Evolutionary conservation across 208 protist species (phyloP).

Genomic region (Acanthamoeba castellanii): DNA sequence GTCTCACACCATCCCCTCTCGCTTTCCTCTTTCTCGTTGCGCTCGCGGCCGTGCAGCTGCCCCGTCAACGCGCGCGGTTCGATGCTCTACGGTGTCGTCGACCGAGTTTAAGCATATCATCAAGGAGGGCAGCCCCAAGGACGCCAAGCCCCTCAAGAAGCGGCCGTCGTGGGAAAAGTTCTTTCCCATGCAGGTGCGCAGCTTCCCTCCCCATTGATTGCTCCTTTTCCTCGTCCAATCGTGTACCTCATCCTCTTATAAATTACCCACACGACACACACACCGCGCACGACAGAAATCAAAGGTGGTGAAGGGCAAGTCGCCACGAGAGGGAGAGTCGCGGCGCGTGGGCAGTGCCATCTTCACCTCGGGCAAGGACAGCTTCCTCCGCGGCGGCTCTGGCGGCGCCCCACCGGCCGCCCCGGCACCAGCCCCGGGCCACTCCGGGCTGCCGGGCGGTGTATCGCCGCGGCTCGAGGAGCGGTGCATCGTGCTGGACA

Average conservation of each 20-base stretch:
- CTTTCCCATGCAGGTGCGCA: neutral
- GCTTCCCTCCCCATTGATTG: too few species aligned
- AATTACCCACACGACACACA: too few species aligned
- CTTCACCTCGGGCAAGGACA: neutral
- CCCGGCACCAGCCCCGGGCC: neutral
- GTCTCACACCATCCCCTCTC: too few species aligned
- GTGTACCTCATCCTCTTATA: too few species aligned
- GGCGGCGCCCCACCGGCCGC: neutral
- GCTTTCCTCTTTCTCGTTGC: too few species aligned
- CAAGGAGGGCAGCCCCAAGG: constrained; percentile 18
- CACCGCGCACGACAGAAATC: constrained; percentile 4
- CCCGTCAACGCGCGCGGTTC: neutral
- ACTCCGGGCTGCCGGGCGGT: neutral
- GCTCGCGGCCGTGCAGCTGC: neutral
- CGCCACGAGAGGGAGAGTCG: neutral
- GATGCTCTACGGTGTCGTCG: constrained; percentile 8
- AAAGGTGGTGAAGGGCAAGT: constrained; percentile 64
- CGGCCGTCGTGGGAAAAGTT: constrained; percentile 59
- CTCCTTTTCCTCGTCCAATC: too few species aligned
- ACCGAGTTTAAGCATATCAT: constrained; percentile 44
- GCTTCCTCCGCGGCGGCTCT: neutral
- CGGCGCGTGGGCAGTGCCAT: neutral
- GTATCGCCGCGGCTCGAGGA: constrained; percentile 56
- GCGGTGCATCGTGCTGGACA: constrained; percentile 41
- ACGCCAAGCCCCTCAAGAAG: constrained; percentile 39